Evolutionary conservation across 805 yeast species (phyloP).

Genomic region (Zygotorulaspora florentina): DNA sequence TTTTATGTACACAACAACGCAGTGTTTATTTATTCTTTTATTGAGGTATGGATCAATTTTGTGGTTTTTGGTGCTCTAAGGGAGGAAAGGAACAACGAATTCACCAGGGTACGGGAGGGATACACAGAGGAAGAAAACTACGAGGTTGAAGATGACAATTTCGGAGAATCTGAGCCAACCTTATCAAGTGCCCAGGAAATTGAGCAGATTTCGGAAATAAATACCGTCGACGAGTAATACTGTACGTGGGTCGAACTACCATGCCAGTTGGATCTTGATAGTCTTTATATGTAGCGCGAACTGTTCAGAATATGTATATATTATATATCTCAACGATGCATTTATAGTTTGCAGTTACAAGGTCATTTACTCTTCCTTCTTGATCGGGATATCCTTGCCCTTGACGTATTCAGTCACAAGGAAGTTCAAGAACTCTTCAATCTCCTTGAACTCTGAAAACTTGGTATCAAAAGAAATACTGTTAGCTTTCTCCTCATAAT

Average conservation of each 20-base stretch:
- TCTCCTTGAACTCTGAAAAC: conserved; percentile 33
- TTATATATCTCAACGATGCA: background rate
- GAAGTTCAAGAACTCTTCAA: conserved; percentile 35
- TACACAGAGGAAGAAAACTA: conserved; percentile 11
- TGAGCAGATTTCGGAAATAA: conserved; percentile 7
- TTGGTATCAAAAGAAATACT: conserved; percentile 23
- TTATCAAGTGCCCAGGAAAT: conserved; percentile 12
- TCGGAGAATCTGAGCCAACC: conserved; percentile 4
- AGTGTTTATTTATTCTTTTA: conserved; percentile 54
- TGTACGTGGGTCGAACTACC: background rate
- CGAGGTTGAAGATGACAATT: conserved; percentile 1
- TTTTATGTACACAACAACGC: conserved; percentile 53
- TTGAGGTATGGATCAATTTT: conserved; percentile 69
- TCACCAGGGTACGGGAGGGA: conserved; percentile 33
- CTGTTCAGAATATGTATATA: background rate
- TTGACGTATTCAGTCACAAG: conserved; percentile 29
- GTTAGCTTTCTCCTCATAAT: conserved; percentile 12
- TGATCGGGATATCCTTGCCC: conserved; percentile 3
- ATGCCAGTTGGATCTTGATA: background rate
- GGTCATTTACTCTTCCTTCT: conserved; percentile 2
- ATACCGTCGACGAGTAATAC: background rate
- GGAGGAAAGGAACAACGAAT: conserved; percentile 55
- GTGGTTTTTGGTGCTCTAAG: conserved; percentile 56
- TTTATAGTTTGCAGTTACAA: background rate
- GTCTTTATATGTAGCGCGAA: background rate